Base-by-base conservation (phyloP, 2,329 filamentous ascomycete species). In the Celoporthe dispersa region DNA sequence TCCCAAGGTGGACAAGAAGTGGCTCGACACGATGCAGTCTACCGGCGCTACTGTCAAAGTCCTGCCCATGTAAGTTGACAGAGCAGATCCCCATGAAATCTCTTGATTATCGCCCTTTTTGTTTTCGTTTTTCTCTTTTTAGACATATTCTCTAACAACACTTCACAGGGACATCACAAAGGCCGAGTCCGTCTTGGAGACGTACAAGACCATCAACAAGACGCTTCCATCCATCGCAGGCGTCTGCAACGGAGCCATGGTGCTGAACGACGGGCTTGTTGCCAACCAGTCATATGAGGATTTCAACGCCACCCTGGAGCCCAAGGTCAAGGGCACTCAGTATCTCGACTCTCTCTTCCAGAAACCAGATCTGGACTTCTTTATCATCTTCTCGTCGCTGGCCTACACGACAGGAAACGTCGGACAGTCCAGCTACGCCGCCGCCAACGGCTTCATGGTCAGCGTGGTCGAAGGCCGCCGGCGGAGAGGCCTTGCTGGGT, bases 1-100 rank as follows among this genome's bases (percentile, higher is more conserved):
- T 12, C 77, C 81, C 2, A 73, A 78, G 4, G 70, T 83, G 2
- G 74, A 80, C 11, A 63, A 73, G 3, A 62, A 51, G 1, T 80
- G 76, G 74, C 37, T 80, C 9, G 66, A 76, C 14, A 48, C 65
- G 7, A 70, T 74, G 37, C 66, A 73, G 22, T 33, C 68, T 3
- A 37, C 64, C 0, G 75, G 74, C 7, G 72, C 66, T 9, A 67
- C 33, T 6, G 51, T 73, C 35, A 69, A 71, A 28, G 53, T 72
- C 0, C 44, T 69, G 37, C 68, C 67, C n/a, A 68, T 41, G 53
- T 44, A 44, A 19, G 41, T 44, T 44, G 41, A 16, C 2, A 44
- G 41, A 19, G 14, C 2, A 44, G 19, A 14, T 41, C 3, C 41
- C 16, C 41, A 19, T 44, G 41, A 19, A 44, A 16, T 19, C 37